Evolutionary conservation across 805 yeast species (phyloP), one percentile per base, ranked within the genome.

Genomic region (Zygoascus biomembranicola): DNA sequence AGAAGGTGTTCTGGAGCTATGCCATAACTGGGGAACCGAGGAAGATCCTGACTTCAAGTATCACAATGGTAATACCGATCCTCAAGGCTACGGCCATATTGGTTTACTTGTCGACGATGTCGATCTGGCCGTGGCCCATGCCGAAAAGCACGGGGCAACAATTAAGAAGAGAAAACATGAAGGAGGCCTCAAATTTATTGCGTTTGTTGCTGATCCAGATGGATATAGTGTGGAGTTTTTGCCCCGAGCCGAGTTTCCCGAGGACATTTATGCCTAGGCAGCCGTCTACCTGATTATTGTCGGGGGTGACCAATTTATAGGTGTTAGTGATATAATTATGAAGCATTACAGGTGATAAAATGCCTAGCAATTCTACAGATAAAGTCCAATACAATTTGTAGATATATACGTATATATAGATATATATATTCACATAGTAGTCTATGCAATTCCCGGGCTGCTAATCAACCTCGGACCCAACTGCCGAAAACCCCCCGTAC

Each of bases 11-110:
- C 69, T 94, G 52, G 99, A 94, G 71, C 76, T 94, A 66, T 92
- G 98, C 47, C 92, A 89, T 73, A 94, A 94, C 73, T 92, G 89
- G 84, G 99, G 98, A 20, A 88, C 97, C 20, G 99, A 94, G 67
- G 64, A 72, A 19, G 96, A 92, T 57, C 76, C 77, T 16, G 75
- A 77, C 4, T 87, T 89, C 72, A 71, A 76, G 50, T 94, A 92
- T 69, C 95, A 90, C 70, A 82, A 80, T 58, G 96, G 96, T 55
- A 89, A 90, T 69, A 81, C 81, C 16, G 75, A 80, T 45, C 84
- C 85, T 23, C 84, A 80, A 64, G 98, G 98, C 13, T 94, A 78
- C 65, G 95, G 94, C 43, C 97, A 92, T 71, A 78, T 87, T 56
- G 87, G 95, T 60, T 72, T 94, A 32, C 75, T 88, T 8, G 79